Evolutionary conservation across 176 grass and related monocot species (phyloP).

Genomic region (Carex parvula): DNA sequence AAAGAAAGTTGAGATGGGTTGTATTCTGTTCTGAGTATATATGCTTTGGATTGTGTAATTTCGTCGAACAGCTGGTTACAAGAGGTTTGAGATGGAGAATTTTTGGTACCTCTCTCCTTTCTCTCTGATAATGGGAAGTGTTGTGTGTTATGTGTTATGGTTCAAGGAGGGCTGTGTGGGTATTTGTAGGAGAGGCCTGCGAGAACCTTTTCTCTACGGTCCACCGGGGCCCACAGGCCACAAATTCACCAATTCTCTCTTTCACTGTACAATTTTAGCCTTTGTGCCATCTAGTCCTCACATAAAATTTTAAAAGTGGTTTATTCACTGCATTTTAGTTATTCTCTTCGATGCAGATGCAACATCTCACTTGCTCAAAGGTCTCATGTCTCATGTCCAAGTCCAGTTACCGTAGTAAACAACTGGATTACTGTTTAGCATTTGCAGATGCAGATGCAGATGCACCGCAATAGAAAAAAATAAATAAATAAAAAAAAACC

Average conservation of each 20-base stretch:
- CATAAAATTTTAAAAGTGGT: background rate
- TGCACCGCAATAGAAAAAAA: no score
- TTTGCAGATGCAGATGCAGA: no score
- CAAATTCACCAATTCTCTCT: background rate
- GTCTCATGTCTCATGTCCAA: no score
- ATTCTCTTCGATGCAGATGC: background rate
- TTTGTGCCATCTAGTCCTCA: background rate
- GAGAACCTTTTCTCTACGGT: slow-evolving; percentile 6
- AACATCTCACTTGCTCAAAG: background rate
- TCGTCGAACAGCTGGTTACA: background rate
- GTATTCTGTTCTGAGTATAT: background rate
- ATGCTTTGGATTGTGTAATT: background rate
- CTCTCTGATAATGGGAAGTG: slow-evolving; percentile 7
- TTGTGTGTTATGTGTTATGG: slow-evolving; percentile 13
- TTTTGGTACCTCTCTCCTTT: background rate
- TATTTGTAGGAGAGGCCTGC: slow-evolving; percentile 25
- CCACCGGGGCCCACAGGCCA: background rate
- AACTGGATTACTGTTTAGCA: no score
- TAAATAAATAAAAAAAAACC: no score
- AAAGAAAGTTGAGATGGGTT: background rate
- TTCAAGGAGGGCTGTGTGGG: background rate
- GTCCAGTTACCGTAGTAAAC: background rate
- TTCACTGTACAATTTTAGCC: background rate
- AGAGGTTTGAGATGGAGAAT: background rate
- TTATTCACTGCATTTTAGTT: slow-evolving; percentile 7